Conservation (phyloP, 225 moss, liverwort and hornwort species). For the Takakia lepidozioides region DNA sequence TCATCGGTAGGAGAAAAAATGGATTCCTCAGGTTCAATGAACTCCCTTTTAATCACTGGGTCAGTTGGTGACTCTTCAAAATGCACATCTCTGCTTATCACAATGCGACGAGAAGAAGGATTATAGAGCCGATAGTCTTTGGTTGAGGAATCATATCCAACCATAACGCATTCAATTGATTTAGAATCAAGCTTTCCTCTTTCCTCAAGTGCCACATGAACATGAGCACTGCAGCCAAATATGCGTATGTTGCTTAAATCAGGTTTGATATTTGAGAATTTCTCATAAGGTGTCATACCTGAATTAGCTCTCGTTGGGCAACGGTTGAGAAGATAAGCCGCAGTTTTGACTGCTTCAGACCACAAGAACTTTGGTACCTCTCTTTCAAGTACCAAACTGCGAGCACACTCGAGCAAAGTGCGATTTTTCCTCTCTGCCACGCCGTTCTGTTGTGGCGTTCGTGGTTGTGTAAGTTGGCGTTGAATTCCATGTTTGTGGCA, state of each 20-base stretch:
- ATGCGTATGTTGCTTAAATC: not conserved
- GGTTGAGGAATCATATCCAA: not conserved
- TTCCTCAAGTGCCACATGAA: not conserved
- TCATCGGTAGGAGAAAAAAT: too few relatives aligned
- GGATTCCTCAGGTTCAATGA: too few relatives aligned
- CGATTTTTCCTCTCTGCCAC: slow-evolving; percentile 1
- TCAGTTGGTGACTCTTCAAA: too few relatives aligned
- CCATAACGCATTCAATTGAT: not conserved
- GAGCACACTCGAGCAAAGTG: not conserved
- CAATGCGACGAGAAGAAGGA: too few relatives aligned
- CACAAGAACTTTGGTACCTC: not conserved
- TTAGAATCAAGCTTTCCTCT: not conserved
- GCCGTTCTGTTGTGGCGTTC: slow-evolving; percentile 4
- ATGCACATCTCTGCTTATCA: too few relatives aligned
- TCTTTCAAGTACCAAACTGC: not conserved
- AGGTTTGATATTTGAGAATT: not conserved
- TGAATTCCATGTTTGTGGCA: slow-evolving; percentile 1
- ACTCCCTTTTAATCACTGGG: too few relatives aligned
- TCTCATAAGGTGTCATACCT: not conserved
- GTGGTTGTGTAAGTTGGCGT: not conserved
- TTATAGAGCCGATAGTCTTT: not conserved
- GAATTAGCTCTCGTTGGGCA: not conserved
- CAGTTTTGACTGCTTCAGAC: not conserved
- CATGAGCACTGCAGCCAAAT: slow-evolving; percentile 1
- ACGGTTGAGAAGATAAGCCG: not conserved